Base-by-base conservation (phyloP, 768 basidiomycete genomes). In the Mycena amicta region DNA sequence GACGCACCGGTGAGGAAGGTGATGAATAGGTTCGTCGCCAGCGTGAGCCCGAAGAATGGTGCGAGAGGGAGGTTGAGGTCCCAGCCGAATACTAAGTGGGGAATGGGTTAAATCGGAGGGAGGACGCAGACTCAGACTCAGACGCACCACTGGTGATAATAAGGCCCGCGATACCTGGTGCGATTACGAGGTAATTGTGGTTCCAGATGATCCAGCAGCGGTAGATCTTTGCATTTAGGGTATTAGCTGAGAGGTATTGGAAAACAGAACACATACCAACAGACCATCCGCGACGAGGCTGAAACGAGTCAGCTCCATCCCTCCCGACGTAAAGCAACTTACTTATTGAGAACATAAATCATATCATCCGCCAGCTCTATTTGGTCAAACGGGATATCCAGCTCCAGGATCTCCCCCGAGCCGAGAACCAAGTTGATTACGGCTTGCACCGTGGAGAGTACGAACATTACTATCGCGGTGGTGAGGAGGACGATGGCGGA, bases 331-430 rank as follows among this genome's bases (percentile, higher is more conserved):
- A n/a, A n/a, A n/a, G n/a, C 3, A 2, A 67, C 72, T 59, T 57
- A 74, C 72, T 72, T 74, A 65, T 71, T 72, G 29, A 66, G 69
- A 50, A 71, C 70, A 50, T 71, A 72, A 5, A 72, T 67, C 25
- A 72, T 65, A 46, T 66, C 67, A 55, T 71, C 70, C 58, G 55
- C 54, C n/a, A 68, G 68, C 47, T 70, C 66, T 16, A 74, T 55
- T 49, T 71, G 54, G 41, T 62, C 61, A 22, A 68, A 65, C 22
- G 71, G 69, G 22, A 72, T 67, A 15, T 65, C 66, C 28, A 68
- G 59, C 22, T 57, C 47, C 50, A 66, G 63, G 40, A 72, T 57
- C 22, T 72, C 65, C 41, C 62, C 69, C 65, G 67, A 65, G 55
- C 70, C 70, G 33, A 72, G 57, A 50, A 68, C 60, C 28, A 74